A percentile compares a stretch with the other conserved stretches of the same genome.
Conservation (phyloP, 2,329 filamentous ascomycete species). For the Epichloe typhina region DNA sequence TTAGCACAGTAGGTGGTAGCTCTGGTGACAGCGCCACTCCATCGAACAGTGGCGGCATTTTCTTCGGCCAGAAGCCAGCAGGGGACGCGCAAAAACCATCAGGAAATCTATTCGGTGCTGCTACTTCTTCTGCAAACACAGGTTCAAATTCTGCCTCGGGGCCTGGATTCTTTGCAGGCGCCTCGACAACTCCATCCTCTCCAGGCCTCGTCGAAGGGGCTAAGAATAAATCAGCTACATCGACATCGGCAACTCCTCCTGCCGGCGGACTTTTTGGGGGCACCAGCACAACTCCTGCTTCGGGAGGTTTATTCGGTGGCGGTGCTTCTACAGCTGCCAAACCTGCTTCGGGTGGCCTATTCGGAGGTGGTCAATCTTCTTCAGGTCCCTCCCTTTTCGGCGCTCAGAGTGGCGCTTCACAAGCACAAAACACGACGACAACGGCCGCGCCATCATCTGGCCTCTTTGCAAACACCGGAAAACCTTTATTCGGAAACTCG, state of each 20-base stretch:
- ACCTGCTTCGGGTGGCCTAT: constrained; percentile 15
- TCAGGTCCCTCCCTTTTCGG: constrained; percentile 9
- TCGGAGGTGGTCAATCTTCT: constrained; percentile 10
- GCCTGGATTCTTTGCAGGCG: constrained; percentile 18
- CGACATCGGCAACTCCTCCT: constrained; percentile 10
- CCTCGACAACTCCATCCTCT: constrained; percentile 9
- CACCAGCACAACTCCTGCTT: constrained; percentile 5
- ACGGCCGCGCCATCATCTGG: constrained; percentile 15
- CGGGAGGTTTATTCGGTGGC: constrained; percentile 8
- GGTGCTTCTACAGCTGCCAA: constrained; percentile 7
- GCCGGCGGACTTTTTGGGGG: constrained; percentile 12
- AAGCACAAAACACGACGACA: constrained; percentile 11
- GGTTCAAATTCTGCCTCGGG: constrained; percentile 12
- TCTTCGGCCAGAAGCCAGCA: constrained; percentile 22
- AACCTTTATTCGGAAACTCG: constrained; percentile 17
- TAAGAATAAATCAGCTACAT: constrained; percentile 1
- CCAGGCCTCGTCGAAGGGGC: constrained; percentile 9
- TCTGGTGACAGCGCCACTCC: constrained; percentile 14
- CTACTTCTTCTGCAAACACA: constrained; percentile 14
- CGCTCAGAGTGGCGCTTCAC: constrained; percentile 5
- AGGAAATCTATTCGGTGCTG: constrained; percentile 15
- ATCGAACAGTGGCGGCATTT: constrained; percentile 12
- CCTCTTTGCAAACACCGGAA: constrained; percentile 17
- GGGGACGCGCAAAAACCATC: constrained; percentile 15
- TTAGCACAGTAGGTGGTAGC: constrained; percentile 19